These are phyloP conservation scores for Melastoma malabathricum DNA, from an alignment of 345 rosid species.

Conservation along the genomic window DNA sequence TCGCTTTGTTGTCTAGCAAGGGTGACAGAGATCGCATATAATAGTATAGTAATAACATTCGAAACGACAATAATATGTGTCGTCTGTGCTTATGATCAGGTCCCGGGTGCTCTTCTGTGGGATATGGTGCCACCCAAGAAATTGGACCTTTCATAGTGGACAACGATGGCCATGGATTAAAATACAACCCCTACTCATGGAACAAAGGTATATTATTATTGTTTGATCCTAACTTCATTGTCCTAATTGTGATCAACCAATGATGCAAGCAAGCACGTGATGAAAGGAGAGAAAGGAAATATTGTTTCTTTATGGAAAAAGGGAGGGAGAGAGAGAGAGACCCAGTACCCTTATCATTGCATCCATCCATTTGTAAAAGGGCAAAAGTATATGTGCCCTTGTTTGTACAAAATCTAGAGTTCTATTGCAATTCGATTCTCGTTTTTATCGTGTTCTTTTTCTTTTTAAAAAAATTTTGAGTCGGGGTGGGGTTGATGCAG, in stretches of 20 bases:
- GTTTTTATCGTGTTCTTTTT: too few relatives aligned
- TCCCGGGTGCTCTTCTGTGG: conserved; percentile 96
- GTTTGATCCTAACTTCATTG: not conserved
- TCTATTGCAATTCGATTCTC: too few relatives aligned
- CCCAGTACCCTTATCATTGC: too few relatives aligned
- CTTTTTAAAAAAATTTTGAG: too few relatives aligned
- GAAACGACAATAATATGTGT: not conserved
- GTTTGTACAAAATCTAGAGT: too few relatives aligned
- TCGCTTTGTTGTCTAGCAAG: conserved; percentile 15
- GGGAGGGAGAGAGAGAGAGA: too few relatives aligned
- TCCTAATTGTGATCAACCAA: not conserved
- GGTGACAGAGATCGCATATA: conserved; percentile 26
- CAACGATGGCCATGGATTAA: conserved; percentile 38
- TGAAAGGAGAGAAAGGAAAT: too few relatives aligned
- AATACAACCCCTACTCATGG: conserved; percentile 66
- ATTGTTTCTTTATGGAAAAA: too few relatives aligned
- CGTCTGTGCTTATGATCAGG: conserved; percentile 30
- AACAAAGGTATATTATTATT: conserved; percentile 66
- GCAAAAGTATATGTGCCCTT: not conserved
- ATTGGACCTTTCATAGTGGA: conserved; percentile 90
- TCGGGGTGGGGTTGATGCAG: conserved; percentile 53
- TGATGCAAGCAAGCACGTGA: too few relatives aligned
- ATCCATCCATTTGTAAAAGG: too few relatives aligned
- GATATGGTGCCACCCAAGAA: conserved; percentile 96
- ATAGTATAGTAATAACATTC: too few relatives aligned